These are phyloP conservation scores for Sisymbrium altissimum DNA, from an alignment of 345 rosid species.

Conservation along the genomic window DNA sequence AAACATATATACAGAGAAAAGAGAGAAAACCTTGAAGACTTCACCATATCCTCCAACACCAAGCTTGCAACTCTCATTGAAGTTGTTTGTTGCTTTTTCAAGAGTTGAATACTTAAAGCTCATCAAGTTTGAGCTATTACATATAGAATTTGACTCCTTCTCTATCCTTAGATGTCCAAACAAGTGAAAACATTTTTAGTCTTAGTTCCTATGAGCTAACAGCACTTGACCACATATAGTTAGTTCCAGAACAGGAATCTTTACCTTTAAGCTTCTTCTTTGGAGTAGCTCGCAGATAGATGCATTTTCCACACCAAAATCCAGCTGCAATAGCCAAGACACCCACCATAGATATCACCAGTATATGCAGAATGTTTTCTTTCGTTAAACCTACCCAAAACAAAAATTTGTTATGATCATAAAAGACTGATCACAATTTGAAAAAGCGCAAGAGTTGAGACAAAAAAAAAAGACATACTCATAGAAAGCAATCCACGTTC, in stretches of 20 bases:
- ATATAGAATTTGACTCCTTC: slow-evolving; percentile 31
- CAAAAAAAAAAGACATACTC: slow-evolving; percentile 6
- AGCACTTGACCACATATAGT: background rate
- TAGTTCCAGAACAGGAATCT: background rate
- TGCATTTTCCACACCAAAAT: slow-evolving; percentile 33
- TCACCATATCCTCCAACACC: slow-evolving; percentile 61
- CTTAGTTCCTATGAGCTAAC: background rate
- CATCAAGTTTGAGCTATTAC: slow-evolving; percentile 37
- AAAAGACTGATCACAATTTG: background rate
- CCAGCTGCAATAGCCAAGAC: slow-evolving; percentile 30
- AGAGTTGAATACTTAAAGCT: slow-evolving; percentile 50
- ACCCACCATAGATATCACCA: slow-evolving; percentile 15
- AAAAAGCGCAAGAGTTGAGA: background rate
- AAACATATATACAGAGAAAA: background rate
- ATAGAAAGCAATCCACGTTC: slow-evolving; percentile 18
- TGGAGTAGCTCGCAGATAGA: slow-evolving; percentile 23
- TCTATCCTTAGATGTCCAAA: slow-evolving; percentile 38
- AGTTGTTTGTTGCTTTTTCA: slow-evolving; percentile 43
- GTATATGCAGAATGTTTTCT: background rate
- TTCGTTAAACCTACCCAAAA: slow-evolving; percentile 15
- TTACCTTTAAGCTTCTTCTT: slow-evolving; percentile 32
- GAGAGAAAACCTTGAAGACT: slow-evolving; percentile 43
- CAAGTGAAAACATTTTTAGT: slow-evolving; percentile 24
- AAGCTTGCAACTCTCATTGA: slow-evolving; percentile 40
- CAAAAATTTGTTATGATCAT: background rate